These are phyloP conservation scores for Pseudocercospora musae DNA, from an alignment of 2,329 filamentous ascomycete species.

Conservation along the genomic window DNA sequence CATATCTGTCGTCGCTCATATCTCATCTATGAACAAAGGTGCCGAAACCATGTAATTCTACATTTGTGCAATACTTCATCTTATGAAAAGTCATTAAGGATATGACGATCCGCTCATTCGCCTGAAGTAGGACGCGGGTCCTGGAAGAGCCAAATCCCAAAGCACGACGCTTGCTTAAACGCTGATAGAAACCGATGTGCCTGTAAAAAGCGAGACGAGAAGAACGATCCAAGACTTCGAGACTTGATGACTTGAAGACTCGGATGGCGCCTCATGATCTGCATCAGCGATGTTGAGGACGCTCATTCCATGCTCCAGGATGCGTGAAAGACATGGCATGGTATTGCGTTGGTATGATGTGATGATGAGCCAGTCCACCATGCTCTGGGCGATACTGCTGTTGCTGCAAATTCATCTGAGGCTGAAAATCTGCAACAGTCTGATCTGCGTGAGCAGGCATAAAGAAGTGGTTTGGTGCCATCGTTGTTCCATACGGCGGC, in stretches of 20 bases:
- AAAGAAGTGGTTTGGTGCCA: constrained; percentile 17
- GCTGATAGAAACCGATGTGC: constrained; percentile 6
- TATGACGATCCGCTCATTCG: neutral
- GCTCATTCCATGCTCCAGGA: constrained; percentile 3
- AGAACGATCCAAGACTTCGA: neutral
- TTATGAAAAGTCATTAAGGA: neutral
- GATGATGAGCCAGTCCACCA: constrained; percentile 6
- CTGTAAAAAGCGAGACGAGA: neutral
- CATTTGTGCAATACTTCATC: neutral
- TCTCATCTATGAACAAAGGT: constrained; percentile 14
- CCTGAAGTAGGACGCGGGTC: neutral
- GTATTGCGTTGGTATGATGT: constrained; percentile 15
- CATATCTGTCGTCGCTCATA: constrained; percentile 19
- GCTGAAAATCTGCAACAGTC: constrained; percentile 12
- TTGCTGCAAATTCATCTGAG: constrained; percentile 5
- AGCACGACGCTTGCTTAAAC: constrained; percentile 15
- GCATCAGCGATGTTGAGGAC: neutral
- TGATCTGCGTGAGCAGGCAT: constrained; percentile 14
- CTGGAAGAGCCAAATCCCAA: neutral
- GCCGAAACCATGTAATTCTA: constrained; percentile 11
- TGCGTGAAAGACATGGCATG: constrained; percentile 11
- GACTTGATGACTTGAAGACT: neutral
- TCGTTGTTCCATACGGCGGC: constrained; percentile 2
- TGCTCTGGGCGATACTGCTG: constrained; percentile 12
- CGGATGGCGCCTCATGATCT: neutral